Percentiles rank a stretch among this genome's conserved stretches.
phyloP scores from a whole-genome alignment of 805 yeast genomes.

The Suhomyces kilbournensis region DNA sequence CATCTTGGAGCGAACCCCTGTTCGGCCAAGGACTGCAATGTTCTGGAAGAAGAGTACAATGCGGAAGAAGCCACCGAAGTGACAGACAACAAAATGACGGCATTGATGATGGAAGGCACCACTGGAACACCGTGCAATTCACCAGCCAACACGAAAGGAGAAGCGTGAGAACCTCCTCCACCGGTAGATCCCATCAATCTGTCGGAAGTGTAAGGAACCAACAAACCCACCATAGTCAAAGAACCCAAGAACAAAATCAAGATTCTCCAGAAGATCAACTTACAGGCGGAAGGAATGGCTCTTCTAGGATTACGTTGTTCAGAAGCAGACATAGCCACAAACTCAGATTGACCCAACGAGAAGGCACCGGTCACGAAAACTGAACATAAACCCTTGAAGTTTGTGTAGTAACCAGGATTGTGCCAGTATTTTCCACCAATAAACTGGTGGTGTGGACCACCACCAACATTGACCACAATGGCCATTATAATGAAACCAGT shows the following conservation, averaged over 20 bases:
- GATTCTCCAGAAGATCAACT: conserved; percentile 39
- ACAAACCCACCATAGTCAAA: conserved; percentile 31
- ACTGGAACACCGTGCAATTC: conserved; percentile 37
- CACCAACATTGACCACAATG: conserved; percentile 37
- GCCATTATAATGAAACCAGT: conserved; percentile 42
- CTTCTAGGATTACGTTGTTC: conserved; percentile 38
- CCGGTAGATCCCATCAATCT: conserved; percentile 26
- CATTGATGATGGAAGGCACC: conserved; percentile 41
- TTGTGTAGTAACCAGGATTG: conserved; percentile 36
- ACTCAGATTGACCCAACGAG: conserved; percentile 41
- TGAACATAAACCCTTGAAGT: conserved; percentile 39
- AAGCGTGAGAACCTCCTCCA: conserved; percentile 30
- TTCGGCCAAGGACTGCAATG: conserved; percentile 40
- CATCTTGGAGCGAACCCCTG: conserved; percentile 41
- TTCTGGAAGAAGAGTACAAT: conserved; percentile 41
- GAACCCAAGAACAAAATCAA: conserved; percentile 39
- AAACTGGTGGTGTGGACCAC: conserved; percentile 21
- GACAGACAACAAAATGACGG: conserved; percentile 40
- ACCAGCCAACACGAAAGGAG: conserved; percentile 44
- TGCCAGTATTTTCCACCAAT: conserved; percentile 44
- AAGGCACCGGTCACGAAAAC: conserved; percentile 41
- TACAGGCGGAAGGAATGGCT: conserved; percentile 41
- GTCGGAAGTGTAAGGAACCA: conserved; percentile 24
- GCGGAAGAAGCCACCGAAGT: conserved; percentile 43
- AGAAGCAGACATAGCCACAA: conserved; percentile 37